Base-by-base conservation (phyloP, 1,284 basidiomycete genomes). In the Fereydounia khargensis region DNA sequence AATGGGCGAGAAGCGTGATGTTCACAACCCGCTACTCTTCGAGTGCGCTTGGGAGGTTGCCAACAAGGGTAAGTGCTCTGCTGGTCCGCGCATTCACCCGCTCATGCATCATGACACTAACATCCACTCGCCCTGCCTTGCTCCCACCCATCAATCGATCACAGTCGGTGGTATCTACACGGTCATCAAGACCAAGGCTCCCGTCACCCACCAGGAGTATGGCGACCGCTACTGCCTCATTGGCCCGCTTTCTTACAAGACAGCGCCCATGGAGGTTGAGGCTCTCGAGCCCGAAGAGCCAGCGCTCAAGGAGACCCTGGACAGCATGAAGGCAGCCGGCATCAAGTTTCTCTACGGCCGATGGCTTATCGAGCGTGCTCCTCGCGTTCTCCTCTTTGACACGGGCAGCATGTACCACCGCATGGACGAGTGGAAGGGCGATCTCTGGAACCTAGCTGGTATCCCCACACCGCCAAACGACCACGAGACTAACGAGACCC, bases 121-220 rank as follows among this genome's bases (percentile, higher is more conserved):
- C n/a, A n/a, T n/a, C n/a, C n/a, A n/a, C n/a, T n/a, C n/a, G n/a
- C n/a, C n/a, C n/a, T n/a, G n/a, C n/a, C n/a, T n/a, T n/a, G n/a
- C n/a, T n/a, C n/a, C n/a, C n/a, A n/a, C n/a, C n/a, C n/a, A n/a
- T n/a, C n/a, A n/a, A n/a, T n/a, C n/a, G n/a, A 34, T 8, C 39
- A 17, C 13, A 80, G 92, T 97, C 77, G 92, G 92, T 66, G 92
- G 92, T 60, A 96, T 96, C 79, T 97, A 97, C 83, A 97, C 92
- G 59, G 92, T 97, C 80, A 96, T 97, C 79, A 96, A 96, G 80
- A 97, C 94, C 45, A 98, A 97, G 77, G 91, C 95, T 41, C 94
- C 94, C 48, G 89, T 98, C 77, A 96, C 94, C 56, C 88, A 92
- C 70, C 85, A 86, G 56, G 65, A 68, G 39, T 70, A 88, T 68